Evolutionary conservation across 805 yeast species (phyloP).

Genomic region (Starmerella floricola): DNA sequence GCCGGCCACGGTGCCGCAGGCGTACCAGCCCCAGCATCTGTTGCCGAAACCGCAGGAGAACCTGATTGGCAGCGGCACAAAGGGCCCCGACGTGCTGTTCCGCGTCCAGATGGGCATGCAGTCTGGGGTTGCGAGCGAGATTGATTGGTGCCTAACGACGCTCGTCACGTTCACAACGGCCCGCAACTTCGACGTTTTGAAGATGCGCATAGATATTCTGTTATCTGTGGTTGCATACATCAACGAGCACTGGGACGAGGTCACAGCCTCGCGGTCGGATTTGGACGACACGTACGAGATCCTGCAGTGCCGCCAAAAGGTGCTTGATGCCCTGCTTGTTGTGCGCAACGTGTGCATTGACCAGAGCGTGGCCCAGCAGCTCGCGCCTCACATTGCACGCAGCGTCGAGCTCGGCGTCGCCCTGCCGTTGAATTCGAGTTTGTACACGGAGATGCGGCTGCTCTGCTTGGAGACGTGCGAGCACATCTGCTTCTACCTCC

Average conservation of each 20-base stretch:
- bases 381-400: constrained; percentile 28
- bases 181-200: constrained; percentile 16
- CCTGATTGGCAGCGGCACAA: constrained; percentile 27
- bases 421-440: constrained; percentile 23
- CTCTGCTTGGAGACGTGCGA: constrained; percentile 63
- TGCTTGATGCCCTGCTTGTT: constrained; percentile 46
- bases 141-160: constrained; percentile 57
- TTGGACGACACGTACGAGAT: constrained; percentile 13
- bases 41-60: constrained; percentile 16
- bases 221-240: constrained; percentile 10
- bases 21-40: constrained; percentile 24
- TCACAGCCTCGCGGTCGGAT: constrained; percentile 10
- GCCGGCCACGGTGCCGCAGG: constrained; percentile 26
- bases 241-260: constrained; percentile 11
- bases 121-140: constrained; percentile 52
- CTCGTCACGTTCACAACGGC: constrained; percentile 34
- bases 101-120: constrained; percentile 61
- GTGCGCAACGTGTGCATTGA: constrained; percentile 78
- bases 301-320: constrained; percentile 23
- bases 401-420: constrained; percentile 33
- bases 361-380: constrained; percentile 62
- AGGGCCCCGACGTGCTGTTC: constrained; percentile 51
- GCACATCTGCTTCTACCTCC: constrained; percentile 66
- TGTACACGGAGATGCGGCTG: constrained; percentile 32
- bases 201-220: constrained; percentile 13